Evolutionary conservation across 192 early-diverging fungal genomes (phyloP), one percentile per base, ranked within the genome.

Genomic region (Backusella sp.): DNA sequence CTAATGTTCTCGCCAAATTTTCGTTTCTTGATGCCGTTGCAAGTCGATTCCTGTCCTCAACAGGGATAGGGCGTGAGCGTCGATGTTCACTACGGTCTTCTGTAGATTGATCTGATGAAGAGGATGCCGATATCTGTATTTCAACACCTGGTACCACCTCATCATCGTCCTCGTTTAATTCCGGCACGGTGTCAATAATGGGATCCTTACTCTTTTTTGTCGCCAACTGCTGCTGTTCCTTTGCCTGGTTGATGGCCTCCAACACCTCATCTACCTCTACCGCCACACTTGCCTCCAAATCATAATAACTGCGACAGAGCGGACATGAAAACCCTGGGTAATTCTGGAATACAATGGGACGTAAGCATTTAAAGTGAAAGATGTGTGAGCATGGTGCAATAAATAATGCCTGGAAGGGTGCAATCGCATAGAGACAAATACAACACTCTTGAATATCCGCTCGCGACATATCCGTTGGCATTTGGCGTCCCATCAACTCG

Each of bases 291-390:
- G 91, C 91, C 53, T 92, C 92, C 34, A 95, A 83, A 82, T 95
- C 94, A 12, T 91, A 92, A 71, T 92, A 94, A 56, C 90, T 92
- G 44, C 94, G 87, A 84, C 93, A 95, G 41, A 95, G 86, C 41
- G 93, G 92, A 77, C 94, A 94, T 77, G 84, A 89, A 86, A 95
- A 94, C 14, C 86, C 86, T 5, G 88, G 86, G 74, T 86, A 88
- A 68, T 86, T 87, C 73, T 87, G 91, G 70, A 94, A 80, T 15
- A 79, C 44, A 26, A 95, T 80, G 8, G 92, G 91, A 73, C 89
- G 91, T 75, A 93, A 86, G 82, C 93, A 94, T 76, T 91, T 92
- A 83, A 91, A 95, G 76, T 95, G 94, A 86, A 90, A 95, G 77
- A 91, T 92, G 73, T 95, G 94, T 37, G 91, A 93, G 82, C 94